These are phyloP conservation scores for Puccinia novopanici DNA, from an alignment of 1,284 basidiomycete genomes.

Conservation along the genomic window DNA sequence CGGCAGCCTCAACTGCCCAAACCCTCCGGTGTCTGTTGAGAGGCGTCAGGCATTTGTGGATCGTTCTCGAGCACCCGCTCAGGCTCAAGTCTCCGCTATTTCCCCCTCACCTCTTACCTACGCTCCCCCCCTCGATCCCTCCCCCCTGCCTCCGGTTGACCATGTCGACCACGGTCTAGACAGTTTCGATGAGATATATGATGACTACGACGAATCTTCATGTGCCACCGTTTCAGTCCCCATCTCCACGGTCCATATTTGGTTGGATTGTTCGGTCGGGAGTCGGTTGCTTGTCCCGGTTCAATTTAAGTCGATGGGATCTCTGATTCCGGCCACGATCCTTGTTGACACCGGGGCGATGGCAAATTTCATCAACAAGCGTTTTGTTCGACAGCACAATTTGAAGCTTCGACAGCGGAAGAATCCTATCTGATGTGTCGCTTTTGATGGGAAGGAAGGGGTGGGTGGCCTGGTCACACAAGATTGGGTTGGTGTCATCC, in stretches of 20 bases:
- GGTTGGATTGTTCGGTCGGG: background rate
- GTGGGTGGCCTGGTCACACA: conserved; percentile 1
- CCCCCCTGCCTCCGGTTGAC: too few species aligned
- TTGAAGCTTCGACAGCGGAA: background rate
- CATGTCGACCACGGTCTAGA: too few species aligned
- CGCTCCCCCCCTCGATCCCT: too few species aligned
- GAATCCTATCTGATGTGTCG: background rate
- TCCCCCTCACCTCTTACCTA: too few species aligned
- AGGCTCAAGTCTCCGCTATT: too few species aligned
- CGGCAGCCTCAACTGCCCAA: too few species aligned
- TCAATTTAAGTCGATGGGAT: background rate
- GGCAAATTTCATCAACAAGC: background rate
- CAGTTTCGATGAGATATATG: too few species aligned
- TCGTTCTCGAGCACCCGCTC: too few species aligned
- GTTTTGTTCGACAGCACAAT: background rate
- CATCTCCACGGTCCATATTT: background rate
- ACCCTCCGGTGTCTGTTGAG: too few species aligned
- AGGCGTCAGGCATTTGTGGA: too few species aligned
- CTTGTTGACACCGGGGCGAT: background rate
- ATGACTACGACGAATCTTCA: background rate
- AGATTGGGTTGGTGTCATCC: background rate
- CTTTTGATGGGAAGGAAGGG: background rate
- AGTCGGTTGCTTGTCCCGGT: background rate
- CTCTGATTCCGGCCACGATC: background rate
- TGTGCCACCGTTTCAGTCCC: too few species aligned